Conservation (phyloP, 2,329 filamentous ascomycete species). For the Laburnicola sp. region DNA sequence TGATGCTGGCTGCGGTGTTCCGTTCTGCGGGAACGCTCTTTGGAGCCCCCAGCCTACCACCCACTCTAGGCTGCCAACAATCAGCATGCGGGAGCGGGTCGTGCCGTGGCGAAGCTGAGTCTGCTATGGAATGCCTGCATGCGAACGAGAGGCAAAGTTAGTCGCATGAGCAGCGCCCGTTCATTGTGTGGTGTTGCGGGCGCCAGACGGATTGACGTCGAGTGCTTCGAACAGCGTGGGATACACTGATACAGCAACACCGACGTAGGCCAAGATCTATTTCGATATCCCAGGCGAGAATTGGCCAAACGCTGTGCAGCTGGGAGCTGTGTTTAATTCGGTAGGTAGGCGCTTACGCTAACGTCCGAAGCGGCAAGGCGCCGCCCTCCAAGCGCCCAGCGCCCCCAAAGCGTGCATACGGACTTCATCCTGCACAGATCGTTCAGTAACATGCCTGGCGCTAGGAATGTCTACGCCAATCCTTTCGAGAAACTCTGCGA, state of each 20-base stretch:
- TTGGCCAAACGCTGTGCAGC: conserved; percentile 25
- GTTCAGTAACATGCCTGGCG: conserved; percentile 30
- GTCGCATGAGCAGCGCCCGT: neutral
- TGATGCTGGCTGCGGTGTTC: conserved; percentile 12
- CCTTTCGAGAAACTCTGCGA: conserved; percentile 28
- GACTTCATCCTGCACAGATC: conserved; percentile 26
- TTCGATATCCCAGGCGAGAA: conserved; percentile 26
- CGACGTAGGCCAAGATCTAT: conserved; percentile 41
- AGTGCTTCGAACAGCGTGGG: conserved; percentile 2
- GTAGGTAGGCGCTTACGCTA: conserved; percentile 35
- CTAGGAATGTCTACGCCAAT: conserved; percentile 36
- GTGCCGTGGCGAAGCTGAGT: conserved; percentile 1
- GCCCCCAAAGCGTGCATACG: conserved; percentile 35
- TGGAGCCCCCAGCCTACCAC: conserved; percentile 6
- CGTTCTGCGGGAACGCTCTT: conserved; percentile 3
- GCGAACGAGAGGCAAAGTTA: conserved; percentile 13
- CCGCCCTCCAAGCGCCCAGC: conserved; percentile 32
- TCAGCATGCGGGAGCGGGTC: conserved; percentile 10
- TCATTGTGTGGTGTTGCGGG: neutral
- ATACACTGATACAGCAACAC: conserved; percentile 19
- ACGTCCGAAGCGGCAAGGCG: conserved; percentile 27
- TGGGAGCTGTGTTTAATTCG: conserved; percentile 14
- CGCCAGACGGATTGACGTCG: neutral
- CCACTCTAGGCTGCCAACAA: neutral
- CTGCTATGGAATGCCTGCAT: neutral